These are phyloP conservation scores for Mrakia blollopis DNA, from an alignment of 768 basidiomycete genomes.

Conservation along the genomic window DNA sequence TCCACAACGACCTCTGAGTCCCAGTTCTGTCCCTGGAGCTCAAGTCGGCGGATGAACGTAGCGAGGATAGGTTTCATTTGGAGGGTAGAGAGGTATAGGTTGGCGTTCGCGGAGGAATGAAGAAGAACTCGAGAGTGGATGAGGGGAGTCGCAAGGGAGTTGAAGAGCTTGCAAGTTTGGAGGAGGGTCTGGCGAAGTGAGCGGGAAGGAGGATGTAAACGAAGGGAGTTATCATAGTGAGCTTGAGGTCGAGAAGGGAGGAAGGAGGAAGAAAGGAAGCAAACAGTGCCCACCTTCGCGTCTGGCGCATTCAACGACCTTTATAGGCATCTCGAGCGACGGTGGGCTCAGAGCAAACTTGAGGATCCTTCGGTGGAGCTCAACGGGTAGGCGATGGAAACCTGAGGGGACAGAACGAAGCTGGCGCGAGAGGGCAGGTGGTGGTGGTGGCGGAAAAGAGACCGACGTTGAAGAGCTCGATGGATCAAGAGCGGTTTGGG, in stretches of 20 bases:
- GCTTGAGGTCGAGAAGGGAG: too few relatives aligned
- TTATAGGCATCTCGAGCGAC: background rate
- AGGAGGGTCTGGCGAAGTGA: background rate
- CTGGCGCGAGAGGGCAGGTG: background rate
- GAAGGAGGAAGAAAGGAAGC: background rate
- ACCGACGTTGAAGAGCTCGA: too few relatives aligned
- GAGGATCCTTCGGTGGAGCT: background rate
- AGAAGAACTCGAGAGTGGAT: conserved; percentile 1
- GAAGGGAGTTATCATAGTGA: background rate
- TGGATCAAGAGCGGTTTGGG: background rate
- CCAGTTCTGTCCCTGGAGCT: background rate
- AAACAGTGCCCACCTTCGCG: background rate
- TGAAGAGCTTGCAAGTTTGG: background rate
- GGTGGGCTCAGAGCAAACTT: background rate
- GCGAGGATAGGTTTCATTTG: background rate
- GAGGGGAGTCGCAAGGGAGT: background rate
- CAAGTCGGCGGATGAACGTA: background rate
- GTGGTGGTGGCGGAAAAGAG: background rate
- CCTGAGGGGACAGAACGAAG: background rate
- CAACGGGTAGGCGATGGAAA: background rate
- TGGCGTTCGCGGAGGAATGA: background rate
- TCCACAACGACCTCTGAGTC: background rate
- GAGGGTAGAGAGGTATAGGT: background rate
- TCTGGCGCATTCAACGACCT: background rate
- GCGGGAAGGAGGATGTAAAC: too few relatives aligned